A percentile compares a stretch with the other conserved stretches of the same genome.
phyloP scores from a whole-genome alignment of 306 rosid genomes.

The Senna siamea region DNA sequence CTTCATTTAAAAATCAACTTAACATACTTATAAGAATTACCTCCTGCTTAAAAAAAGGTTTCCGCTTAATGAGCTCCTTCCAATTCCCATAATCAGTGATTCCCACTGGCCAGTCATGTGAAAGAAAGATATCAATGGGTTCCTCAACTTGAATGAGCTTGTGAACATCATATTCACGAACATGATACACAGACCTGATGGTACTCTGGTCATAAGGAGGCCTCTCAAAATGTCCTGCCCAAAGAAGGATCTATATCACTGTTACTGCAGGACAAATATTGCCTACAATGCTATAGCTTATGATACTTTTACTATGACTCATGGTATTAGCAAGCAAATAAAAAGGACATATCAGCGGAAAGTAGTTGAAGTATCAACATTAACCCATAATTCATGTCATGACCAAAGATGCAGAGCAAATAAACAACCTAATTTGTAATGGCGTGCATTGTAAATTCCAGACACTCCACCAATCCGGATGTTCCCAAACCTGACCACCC shows the following conservation, averaged over 20 bases:
- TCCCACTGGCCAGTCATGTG: slow-evolving; percentile 95
- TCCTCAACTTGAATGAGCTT: slow-evolving; percentile 84
- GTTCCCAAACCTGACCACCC: slow-evolving; percentile 91
- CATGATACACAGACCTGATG: slow-evolving; percentile 85
- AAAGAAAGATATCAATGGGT: slow-evolving; percentile 80
- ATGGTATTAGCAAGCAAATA: background rate
- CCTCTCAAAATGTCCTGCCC: slow-evolving; percentile 90
- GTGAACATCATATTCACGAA: slow-evolving; percentile 85
- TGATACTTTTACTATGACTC: slow-evolving; percentile 2
- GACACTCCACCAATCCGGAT: slow-evolving; percentile 91
- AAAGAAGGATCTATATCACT: slow-evolving; percentile 34
- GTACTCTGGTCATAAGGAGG: slow-evolving; percentile 79
- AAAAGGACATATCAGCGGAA: background rate
- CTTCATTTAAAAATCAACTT: slow-evolving; percentile 16
- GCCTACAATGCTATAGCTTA: slow-evolving; percentile 2
- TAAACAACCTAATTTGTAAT: slow-evolving; percentile 72
- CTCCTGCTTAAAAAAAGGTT: slow-evolving; percentile 70
- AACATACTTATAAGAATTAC: slow-evolving; percentile 41
- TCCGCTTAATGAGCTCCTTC: slow-evolving; percentile 62
- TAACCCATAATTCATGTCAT: slow-evolving; percentile 26
- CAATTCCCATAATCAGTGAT: slow-evolving; percentile 90
- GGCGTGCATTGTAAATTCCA: slow-evolving; percentile 75
- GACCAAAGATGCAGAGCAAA: slow-evolving; percentile 18
- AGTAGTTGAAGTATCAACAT: background rate
- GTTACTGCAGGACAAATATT: background rate